phyloP scores from a whole-genome alignment of 2,329 filamentous ascomycete species.

The Clarireedia paspali region DNA sequence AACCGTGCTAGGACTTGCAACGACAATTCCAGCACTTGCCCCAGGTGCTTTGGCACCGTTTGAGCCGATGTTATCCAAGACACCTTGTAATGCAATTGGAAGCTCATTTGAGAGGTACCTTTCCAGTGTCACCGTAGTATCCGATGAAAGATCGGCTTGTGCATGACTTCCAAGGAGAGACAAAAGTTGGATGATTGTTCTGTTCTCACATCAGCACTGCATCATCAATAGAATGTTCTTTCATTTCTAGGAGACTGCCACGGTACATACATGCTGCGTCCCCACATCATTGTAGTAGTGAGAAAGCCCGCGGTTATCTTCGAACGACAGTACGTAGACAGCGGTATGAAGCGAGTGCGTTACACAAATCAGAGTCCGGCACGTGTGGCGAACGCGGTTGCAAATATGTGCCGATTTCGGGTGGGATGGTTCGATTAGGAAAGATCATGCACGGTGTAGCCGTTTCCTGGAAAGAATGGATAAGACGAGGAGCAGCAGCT shows the following conservation, averaged over 20 bases:
- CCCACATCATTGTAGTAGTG: neutral
- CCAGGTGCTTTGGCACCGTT: constrained; percentile 40
- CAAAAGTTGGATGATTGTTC: neutral
- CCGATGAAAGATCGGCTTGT: neutral
- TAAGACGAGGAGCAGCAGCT: no score
- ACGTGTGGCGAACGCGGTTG: no score
- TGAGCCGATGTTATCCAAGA: constrained; percentile 48
- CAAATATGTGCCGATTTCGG: no score
- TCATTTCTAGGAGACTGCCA: neutral
- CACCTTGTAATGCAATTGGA: constrained; percentile 40
- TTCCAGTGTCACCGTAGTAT: neutral
- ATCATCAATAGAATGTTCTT: neutral
- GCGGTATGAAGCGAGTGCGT: no score
- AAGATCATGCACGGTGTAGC: no score
- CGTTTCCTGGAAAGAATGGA: no score
- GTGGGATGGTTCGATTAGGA: no score
- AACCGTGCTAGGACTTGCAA: constrained; percentile 45
- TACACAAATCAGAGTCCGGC: no score
- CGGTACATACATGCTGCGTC: no score
- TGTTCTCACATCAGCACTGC: neutral
- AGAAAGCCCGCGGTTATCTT: neutral
- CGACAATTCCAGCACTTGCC: constrained; percentile 41
- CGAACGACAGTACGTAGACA: neutral
- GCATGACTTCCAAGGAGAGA: neutral
- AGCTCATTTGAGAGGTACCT: constrained; percentile 27